phyloP scores from a whole-genome alignment of 2,329 filamentous ascomycete species.

The Penicillium hesseltinei region DNA sequence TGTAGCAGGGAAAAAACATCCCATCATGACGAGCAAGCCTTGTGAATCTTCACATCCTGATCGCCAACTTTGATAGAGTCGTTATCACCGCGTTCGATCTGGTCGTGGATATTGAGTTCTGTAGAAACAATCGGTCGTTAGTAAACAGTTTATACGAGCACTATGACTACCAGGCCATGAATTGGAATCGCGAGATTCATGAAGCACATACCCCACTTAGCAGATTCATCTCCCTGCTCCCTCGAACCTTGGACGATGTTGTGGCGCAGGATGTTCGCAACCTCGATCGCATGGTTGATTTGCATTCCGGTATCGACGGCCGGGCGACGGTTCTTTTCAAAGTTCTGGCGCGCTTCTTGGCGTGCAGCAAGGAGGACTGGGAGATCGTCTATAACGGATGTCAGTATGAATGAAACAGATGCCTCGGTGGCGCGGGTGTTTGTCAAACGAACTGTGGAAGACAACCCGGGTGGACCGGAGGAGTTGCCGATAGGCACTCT shows the following conservation, averaged over 20 bases:
- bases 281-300: slow-evolving; percentile 76
- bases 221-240: slow-evolving; percentile 31
- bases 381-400: slow-evolving; percentile 60
- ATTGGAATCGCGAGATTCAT: neutral
- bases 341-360: slow-evolving; percentile 68
- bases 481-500: slow-evolving; percentile 75
- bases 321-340: slow-evolving; percentile 65
- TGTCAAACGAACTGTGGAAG: slow-evolving; percentile 65
- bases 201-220: slow-evolving; percentile 35
- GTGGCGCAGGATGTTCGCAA: slow-evolving; percentile 73
- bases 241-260: slow-evolving; percentile 83
- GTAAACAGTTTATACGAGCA: neutral
- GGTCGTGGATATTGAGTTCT: slow-evolving; percentile 86
- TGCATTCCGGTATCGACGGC: slow-evolving; percentile 60
- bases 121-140: slow-evolving; percentile 16
- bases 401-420: slow-evolving; percentile 8
- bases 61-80: slow-evolving; percentile 72
- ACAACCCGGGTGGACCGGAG: slow-evolving; percentile 78
- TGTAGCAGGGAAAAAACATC: neutral
- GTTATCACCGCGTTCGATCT: slow-evolving; percentile 91
- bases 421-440: neutral
- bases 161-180: no score
- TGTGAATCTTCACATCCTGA: slow-evolving; percentile 41
- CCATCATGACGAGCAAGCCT: slow-evolving; percentile 40
- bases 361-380: slow-evolving; percentile 68